These are phyloP conservation scores for Yamadazyma nakazawae DNA, from an alignment of 805 yeast species.

Conservation along the genomic window DNA sequence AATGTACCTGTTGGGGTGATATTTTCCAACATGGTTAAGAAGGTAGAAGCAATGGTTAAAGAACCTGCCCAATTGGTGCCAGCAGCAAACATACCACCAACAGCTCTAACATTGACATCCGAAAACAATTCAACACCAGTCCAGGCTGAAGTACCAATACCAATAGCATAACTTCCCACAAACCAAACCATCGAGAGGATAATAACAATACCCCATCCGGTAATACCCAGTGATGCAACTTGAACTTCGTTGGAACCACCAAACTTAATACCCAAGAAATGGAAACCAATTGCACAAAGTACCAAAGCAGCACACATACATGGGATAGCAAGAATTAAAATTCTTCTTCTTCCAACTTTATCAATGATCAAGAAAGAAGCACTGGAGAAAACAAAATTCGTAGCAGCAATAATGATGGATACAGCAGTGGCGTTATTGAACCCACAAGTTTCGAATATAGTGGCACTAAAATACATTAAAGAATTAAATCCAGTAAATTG, in stretches of 20 bases:
- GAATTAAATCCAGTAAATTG: constrained; percentile 97
- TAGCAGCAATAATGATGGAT: constrained; percentile 88
- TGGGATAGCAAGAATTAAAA: constrained; percentile 77
- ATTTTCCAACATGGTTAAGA: constrained; percentile 87
- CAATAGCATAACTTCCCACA: constrained; percentile 89
- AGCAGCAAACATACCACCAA: constrained; percentile 88
- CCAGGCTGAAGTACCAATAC: constrained; percentile 98
- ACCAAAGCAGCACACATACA: constrained; percentile 77
- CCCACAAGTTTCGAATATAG: constrained; percentile 89
- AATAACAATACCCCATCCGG: constrained; percentile 86
- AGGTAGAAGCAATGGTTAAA: constrained; percentile 83
- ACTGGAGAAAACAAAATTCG: constrained; percentile 85
- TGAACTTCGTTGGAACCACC: constrained; percentile 36
- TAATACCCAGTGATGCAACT: constrained; percentile 43
- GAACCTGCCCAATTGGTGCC: constrained; percentile 97
- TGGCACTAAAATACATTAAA: constrained; percentile 90
- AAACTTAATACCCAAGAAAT: constrained; percentile 67
- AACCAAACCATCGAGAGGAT: constrained; percentile 81
- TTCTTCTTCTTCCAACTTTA: constrained; percentile 80
- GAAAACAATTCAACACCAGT: constrained; percentile 95
- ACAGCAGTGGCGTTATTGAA: constrained; percentile 90
- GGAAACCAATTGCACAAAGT: constrained; percentile 88
- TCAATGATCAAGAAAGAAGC: constrained; percentile 87
- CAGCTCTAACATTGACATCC: constrained; percentile 81
- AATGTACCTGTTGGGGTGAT: constrained; percentile 96